phyloP scores from a whole-genome alignment of 768 basidiomycete species.

The Tylopilus sp. region DNA sequence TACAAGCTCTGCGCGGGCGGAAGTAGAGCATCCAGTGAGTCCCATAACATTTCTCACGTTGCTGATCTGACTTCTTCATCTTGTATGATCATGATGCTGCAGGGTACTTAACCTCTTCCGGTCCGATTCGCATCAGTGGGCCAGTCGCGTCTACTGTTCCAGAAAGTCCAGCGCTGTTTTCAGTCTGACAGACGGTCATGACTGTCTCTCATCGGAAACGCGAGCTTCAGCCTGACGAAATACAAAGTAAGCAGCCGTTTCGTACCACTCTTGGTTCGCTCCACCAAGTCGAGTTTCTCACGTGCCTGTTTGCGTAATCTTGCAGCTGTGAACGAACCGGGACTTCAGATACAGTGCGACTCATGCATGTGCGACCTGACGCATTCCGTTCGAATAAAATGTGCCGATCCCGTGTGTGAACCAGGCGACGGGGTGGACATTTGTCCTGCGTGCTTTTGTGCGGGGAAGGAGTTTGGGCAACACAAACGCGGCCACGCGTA shows the following conservation, averaged over 20 bases:
- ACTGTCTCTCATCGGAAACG: slow-evolving; percentile 67
- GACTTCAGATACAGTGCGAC: slow-evolving; percentile 81
- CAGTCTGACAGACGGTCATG: slow-evolving; percentile 34
- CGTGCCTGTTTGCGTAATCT: slow-evolving; percentile 27
- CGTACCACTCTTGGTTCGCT: not conserved
- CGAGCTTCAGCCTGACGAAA: slow-evolving; percentile 61
- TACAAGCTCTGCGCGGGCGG: not conserved
- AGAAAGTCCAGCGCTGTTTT: not conserved
- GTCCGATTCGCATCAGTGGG: not conserved
- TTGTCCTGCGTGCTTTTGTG: slow-evolving; percentile 89
- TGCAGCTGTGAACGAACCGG: slow-evolving; percentile 75
- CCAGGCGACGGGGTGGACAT: slow-evolving; percentile 84
- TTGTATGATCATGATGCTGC: not conserved
- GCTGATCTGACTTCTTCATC: not conserved
- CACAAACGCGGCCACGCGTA: slow-evolving; percentile 89
- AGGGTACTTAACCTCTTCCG: not conserved
- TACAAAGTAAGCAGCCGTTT: slow-evolving; percentile 46
- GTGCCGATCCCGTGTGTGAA: slow-evolving; percentile 77
- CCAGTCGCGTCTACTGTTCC: not conserved
- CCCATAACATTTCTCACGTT: not conserved
- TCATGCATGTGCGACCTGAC: slow-evolving; percentile 85
- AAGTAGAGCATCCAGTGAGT: slow-evolving; percentile 1
- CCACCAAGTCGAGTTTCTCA: slow-evolving; percentile 23
- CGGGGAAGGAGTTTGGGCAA: slow-evolving; percentile 82
- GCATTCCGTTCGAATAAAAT: slow-evolving; percentile 95